These are phyloP conservation scores for Coprinellus micaceus DNA, from an alignment of 768 basidiomycete species.

Conservation along the genomic window DNA sequence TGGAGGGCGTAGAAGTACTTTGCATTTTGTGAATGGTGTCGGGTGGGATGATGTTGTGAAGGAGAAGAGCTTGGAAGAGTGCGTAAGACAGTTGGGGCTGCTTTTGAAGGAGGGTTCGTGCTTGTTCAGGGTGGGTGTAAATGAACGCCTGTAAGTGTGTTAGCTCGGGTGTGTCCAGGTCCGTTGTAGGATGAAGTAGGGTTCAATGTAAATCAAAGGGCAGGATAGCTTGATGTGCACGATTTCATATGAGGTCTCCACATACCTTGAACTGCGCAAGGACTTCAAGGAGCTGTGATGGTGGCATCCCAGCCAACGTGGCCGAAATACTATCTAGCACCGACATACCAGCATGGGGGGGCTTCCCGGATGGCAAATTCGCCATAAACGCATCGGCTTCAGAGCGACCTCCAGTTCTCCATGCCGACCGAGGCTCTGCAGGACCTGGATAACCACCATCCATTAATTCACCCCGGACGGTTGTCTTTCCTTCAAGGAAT, in stretches of 20 bases:
- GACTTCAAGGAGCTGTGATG: slow-evolving; percentile 85
- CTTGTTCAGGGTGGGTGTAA: slow-evolving; percentile 87
- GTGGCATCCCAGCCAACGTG: slow-evolving; percentile 79
- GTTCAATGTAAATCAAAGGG: too few relatives aligned
- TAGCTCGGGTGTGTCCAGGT: too few relatives aligned
- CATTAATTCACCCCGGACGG: slow-evolving; percentile 76
- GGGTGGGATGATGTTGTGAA: slow-evolving; percentile 92
- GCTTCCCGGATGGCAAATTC: slow-evolving; percentile 71
- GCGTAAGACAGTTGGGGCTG: slow-evolving; percentile 96
- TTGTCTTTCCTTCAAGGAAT: slow-evolving; percentile 86
- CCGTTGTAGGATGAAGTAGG: too few relatives aligned
- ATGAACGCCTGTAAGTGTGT: slow-evolving; percentile 71
- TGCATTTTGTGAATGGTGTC: slow-evolving; percentile 73
- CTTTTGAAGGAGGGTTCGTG: slow-evolving; percentile 67
- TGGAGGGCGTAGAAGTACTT: slow-evolving; percentile 28
- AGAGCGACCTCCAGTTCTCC: slow-evolving; percentile 49
- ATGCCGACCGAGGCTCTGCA: slow-evolving; percentile 50
- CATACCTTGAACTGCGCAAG: slow-evolving; percentile 97
- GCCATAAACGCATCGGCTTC: slow-evolving; percentile 52
- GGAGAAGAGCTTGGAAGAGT: slow-evolving; percentile 87
- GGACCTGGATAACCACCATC: slow-evolving; percentile 61
- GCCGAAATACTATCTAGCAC: slow-evolving; percentile 82
- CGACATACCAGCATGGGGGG: slow-evolving; percentile 65
- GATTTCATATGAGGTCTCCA: too few relatives aligned
- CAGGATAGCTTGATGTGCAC: too few relatives aligned